Base-by-base conservation (phyloP, 2,329 filamentous ascomycete species). In the Apiospora marii region DNA sequence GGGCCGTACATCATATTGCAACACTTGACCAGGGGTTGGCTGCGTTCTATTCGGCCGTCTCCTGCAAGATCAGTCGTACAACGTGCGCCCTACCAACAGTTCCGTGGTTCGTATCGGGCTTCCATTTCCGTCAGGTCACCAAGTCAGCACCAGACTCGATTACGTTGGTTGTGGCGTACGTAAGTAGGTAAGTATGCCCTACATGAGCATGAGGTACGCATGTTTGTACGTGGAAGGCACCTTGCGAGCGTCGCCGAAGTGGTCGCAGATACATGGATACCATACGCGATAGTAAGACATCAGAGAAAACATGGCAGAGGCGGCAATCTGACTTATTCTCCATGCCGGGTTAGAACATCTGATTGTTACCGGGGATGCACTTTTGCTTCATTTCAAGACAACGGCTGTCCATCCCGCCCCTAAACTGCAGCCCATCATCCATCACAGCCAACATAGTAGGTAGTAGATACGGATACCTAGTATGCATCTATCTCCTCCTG, bases 81-180 rank as follows among this genome's bases (percentile, higher is more conserved):
- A 64, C 58, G 58, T 64, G 58, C 58, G 58, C 58, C 58, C 58
- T 64, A 64, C 34, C 58, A 64, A 64, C 46, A 34, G 34, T 41
- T n/a, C 53, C 14, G 58, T 64, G 58, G 34, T 64, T 64, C 30
- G 58, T 64, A 41, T 41, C 58, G 58, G 34, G 19, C 58, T 41
- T 41, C 30, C 30, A 37, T 64, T 41, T 64, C 58, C 58, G 34
- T 51, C 49, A 13, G n/a, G 49, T 24, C n/a, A 51, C 13, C 49
- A 51, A 51, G n/a, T 64, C 58, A 64, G 58, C 58, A 41, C 13
- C 22, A 64, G 34, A 41, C 58, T 41, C 34, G 58, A 24, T 34
- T 41, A 41, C 58, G 58, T 41, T 64, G 34, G 34, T 37, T 41
- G 58, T 41, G 58, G 58, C 58, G 58, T 64, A 22, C 58, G 58